Conservation (phyloP, 495 filamentous ascomycete species). For the Podospora conica region DNA sequence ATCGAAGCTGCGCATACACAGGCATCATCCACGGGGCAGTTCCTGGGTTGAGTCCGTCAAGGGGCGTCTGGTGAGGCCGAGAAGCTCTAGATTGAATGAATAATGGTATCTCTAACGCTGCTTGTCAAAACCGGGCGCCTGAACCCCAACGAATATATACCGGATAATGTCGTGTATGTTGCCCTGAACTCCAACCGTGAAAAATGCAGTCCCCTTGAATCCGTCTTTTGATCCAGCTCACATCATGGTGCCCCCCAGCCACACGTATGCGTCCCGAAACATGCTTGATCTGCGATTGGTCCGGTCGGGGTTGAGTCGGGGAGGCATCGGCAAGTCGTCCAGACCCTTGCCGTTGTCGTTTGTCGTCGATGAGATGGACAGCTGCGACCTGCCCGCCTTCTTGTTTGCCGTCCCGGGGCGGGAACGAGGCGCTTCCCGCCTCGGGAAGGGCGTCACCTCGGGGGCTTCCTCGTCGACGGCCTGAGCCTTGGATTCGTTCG, state of each 20-base stretch:
- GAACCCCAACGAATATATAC: background rate
- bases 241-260: background rate
- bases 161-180: background rate
- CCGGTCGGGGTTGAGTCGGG: background rate
- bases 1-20: no score
- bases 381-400: background rate
- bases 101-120: background rate
- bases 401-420: background rate
- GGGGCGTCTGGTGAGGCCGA: background rate
- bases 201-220: background rate
- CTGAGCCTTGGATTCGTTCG: background rate
- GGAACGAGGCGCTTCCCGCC: background rate
- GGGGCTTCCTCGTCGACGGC: background rate
- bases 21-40: background rate
- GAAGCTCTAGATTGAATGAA: background rate
- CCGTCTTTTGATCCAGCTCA: background rate
- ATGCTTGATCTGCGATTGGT: slow-evolving; percentile 1
- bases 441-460: background rate
- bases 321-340: slow-evolving; percentile 2
- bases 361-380: background rate
- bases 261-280: slow-evolving; percentile 3
- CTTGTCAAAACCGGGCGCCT: background rate
- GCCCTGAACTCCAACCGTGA: background rate
- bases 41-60: background rate
- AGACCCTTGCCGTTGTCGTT: background rate